Evolutionary conservation across 1,139 yeast genomes (phyloP).

Genomic region (Kluyveromyces sp.): DNA sequence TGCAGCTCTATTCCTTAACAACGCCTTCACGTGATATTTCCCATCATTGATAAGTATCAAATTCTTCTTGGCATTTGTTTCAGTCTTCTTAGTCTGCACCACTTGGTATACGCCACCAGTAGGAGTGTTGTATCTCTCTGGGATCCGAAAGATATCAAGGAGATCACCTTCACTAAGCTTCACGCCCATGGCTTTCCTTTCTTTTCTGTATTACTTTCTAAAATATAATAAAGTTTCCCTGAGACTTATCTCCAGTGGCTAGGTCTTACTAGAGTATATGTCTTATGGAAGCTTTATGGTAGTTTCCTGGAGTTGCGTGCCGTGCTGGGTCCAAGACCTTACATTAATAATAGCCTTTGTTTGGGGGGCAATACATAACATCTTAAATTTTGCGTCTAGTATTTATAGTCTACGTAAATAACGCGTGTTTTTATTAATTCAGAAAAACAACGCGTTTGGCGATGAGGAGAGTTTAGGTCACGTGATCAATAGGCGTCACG

Average conservation of each 20-base stretch:
- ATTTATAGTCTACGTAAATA: background rate
- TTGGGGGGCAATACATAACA: slow-evolving; percentile 8
- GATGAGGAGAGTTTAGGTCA: background rate
- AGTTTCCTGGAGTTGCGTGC: too few relatives aligned
- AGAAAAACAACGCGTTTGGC: background rate
- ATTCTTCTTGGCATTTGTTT: slow-evolving; percentile 25
- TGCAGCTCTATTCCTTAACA: slow-evolving; percentile 54
- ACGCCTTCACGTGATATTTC: slow-evolving; percentile 52
- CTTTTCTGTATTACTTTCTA: slow-evolving; percentile 24
- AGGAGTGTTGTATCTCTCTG: slow-evolving; percentile 27
- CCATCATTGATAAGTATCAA: slow-evolving; percentile 56
- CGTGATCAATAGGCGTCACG: background rate
- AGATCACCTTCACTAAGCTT: slow-evolving; percentile 25
- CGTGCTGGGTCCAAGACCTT: too few relatives aligned
- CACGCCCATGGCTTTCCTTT: slow-evolving; percentile 1
- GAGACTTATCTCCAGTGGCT: too few relatives aligned
- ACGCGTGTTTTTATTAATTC: background rate
- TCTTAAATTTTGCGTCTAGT: background rate
- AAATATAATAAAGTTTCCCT: too few relatives aligned
- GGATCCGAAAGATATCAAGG: slow-evolving; percentile 25
- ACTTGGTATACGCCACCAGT: slow-evolving; percentile 30
- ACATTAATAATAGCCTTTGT: background rate
- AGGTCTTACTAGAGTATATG: too few relatives aligned
- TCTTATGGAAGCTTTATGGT: too few relatives aligned
- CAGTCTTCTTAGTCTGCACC: slow-evolving; percentile 29